Evolutionary conservation across 495 filamentous ascomycete species (phyloP).

Genomic region (Hypoxylon trugodes): DNA sequence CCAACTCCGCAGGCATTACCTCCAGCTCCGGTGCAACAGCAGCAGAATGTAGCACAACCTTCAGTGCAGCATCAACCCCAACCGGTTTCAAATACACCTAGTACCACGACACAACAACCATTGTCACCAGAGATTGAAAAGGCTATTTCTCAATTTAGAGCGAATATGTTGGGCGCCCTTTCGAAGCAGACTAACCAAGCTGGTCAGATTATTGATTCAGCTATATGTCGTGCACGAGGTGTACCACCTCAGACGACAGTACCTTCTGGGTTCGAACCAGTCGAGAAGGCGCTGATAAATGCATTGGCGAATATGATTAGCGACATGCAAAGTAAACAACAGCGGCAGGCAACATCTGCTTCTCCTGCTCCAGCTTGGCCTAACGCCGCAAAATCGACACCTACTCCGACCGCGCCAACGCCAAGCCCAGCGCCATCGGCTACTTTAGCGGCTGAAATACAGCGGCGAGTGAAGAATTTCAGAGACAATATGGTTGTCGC

Average conservation of each 20-base stretch:
- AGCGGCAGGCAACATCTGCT: conserved; percentile 35
- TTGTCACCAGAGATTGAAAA: conserved; percentile 42
- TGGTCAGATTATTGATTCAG: conserved; percentile 39
- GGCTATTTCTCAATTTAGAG: conserved; percentile 42
- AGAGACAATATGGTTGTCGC: conserved; percentile 41
- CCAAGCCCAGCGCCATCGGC: conserved; percentile 36
- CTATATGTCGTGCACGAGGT: conserved; percentile 40
- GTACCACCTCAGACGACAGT: conserved; percentile 36
- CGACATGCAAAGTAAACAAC: conserved; percentile 40
- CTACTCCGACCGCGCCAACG: conserved; percentile 32
- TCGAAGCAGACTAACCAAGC: conserved; percentile 40
- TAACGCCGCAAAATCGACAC: conserved; percentile 22
- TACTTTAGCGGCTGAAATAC: conserved; percentile 42
- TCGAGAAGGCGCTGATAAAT: conserved; percentile 40
- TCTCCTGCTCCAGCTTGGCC: conserved; percentile 28
- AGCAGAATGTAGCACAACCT: conserved; percentile 10
- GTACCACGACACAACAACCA: not conserved
- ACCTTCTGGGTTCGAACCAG: conserved; percentile 36
- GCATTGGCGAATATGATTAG: conserved; percentile 42
- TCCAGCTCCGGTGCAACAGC: conserved; percentile 20
- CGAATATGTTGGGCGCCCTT: conserved; percentile 39
- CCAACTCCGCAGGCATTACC: conserved; percentile 31
- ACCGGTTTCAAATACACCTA: conserved; percentile 14
- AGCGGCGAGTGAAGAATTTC: conserved; percentile 41
- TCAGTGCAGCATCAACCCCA: conserved; percentile 20